Percentiles rank a stretch among this genome's conserved stretches.
Conservation (phyloP, 345 rosid genomes). For the Salix purpurea region DNA sequence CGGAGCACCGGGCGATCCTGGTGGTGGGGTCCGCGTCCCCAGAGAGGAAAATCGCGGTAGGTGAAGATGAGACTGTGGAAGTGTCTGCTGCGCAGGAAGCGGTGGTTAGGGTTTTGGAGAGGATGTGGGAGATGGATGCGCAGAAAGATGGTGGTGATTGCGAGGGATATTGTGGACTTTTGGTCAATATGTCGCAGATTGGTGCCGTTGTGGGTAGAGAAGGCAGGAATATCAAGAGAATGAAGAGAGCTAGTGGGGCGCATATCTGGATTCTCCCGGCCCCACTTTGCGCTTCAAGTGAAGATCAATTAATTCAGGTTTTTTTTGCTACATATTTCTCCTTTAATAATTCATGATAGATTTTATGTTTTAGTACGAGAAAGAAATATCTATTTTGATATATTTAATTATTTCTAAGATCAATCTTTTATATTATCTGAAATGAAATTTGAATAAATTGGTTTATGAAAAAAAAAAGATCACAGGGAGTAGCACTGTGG, state of each 20-base stretch:
- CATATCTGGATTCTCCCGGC: constrained; percentile 50
- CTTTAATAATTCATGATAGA: no score
- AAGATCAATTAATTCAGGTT: constrained; percentile 61
- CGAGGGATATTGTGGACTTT: constrained; percentile 46
- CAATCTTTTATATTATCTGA: background rate
- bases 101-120: constrained; percentile 56
- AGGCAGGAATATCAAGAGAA: constrained; percentile 41
- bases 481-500: constrained; percentile 40
- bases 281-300: constrained; percentile 42
- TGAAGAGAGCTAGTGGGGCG: constrained; percentile 51
- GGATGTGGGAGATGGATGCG: constrained; percentile 49
- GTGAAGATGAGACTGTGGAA: constrained; percentile 1
- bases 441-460: background rate
- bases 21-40: constrained; percentile 9
- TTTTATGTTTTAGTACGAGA: no score
- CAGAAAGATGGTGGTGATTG: constrained; percentile 17
- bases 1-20: constrained; percentile 13
- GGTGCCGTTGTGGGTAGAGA: constrained; percentile 48
- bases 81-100: constrained; percentile 55
- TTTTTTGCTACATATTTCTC: background rate
- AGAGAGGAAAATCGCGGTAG: constrained; percentile 6
- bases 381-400: background rate
- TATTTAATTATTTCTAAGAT: no score
- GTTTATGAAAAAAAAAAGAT: constrained; percentile 33
- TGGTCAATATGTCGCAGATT: constrained; percentile 47